phyloP scores from a whole-genome alignment of 176 grass and related monocot genomes.

The Ensete ventricosum region DNA sequence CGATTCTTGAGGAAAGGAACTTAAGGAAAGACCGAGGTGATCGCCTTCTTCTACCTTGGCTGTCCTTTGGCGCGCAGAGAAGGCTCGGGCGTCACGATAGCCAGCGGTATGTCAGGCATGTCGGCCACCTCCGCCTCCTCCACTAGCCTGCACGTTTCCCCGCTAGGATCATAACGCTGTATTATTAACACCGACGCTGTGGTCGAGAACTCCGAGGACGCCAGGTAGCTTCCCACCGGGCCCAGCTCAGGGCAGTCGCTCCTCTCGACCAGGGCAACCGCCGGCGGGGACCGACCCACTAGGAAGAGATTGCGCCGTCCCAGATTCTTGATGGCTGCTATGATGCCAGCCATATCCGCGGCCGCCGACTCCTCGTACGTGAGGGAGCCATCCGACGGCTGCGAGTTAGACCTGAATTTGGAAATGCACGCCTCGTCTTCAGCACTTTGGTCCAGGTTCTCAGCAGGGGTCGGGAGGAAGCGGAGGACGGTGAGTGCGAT shows the following conservation, averaged over 20 bases:
- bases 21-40: no score
- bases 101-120: no score
- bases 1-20: no score
- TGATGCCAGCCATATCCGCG: not conserved
- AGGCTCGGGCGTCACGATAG: no score
- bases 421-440: not conserved
- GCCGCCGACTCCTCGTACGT: conserved; percentile 4
- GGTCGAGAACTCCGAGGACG: conserved; percentile 10
- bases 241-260: conserved; percentile 17
- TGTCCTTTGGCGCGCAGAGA: no score
- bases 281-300: not conserved
- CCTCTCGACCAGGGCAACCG: not conserved
- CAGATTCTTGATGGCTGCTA: not conserved
- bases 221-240: conserved; percentile 9
- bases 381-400: not conserved
- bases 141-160: not conserved
- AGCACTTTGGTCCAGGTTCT: not conserved
- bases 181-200: conserved; percentile 1
- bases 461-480: not conserved
- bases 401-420: not conserved
- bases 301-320: conserved; percentile 3
- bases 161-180: not conserved
- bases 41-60: no score
- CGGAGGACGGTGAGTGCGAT: conserved; percentile 2
- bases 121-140: not conserved